Evolutionary conservation across 1,284 basidiomycete species (phyloP), one percentile per base, ranked within the genome.

Genomic region (Rugosomyces carneus): DNA sequence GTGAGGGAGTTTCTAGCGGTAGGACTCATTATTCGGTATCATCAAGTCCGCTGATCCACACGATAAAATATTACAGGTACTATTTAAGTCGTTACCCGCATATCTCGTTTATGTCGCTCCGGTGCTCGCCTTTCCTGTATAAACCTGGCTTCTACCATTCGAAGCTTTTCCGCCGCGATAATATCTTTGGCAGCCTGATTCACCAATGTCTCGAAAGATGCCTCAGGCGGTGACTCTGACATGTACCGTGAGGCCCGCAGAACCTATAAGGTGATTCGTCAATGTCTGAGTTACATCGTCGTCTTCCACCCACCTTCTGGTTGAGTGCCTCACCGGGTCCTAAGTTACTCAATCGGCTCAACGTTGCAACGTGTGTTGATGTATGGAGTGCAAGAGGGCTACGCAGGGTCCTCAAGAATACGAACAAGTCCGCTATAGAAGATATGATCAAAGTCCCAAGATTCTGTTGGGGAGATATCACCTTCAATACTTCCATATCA

Each of bases 381-480:
- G 70, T 69, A 48, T 84, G 74, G 40, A 83, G 60, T 9, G 71
- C 69, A n/a, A 83, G 57, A 10, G 74, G 66, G 6, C 72, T 75
- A 16, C 72, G 75, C 18, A 78, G 64, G 37, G 77, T 72, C 32
- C 75, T 72, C 45, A 85, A 53, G 59, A 84, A 86, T 13, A 81
- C 57, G 52, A 86, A 72, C 31, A 87, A 57, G 51, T 86, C 82
- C 15, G 78, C 76, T 11, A 82, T 70, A 2, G 80, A 81, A 5
- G 78, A 72, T 58, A 75, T 77, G 6, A 76, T 68, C 31, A 81
- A 65, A 20, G 73, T 71, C 5, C 75, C 66, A 39, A 82, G 60
- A 7, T 79, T 73, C 82, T 86, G 53, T n/a, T 50, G 44, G 15
- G 27, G 24, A 45, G 32, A 38, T 20, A 24, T 15, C 5, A 38